Base-by-base conservation (phyloP, 768 basidiomycete genomes). In the Lepiota subincarnata region DNA sequence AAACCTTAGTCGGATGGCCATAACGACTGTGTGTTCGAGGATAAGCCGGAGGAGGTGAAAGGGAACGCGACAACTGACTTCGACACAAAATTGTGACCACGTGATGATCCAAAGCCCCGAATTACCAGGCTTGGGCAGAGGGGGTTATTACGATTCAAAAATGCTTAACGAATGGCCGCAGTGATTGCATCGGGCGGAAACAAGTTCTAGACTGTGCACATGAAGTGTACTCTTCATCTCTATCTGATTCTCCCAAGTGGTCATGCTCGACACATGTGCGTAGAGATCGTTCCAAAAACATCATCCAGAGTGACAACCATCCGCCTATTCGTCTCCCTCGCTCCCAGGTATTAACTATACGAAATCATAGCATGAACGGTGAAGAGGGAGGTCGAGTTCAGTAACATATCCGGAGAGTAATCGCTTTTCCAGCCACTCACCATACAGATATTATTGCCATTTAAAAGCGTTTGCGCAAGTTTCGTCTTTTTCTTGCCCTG, bases 381-480 rank as follows among this genome's bases (percentile, higher is more conserved):
- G 8, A 31, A 31, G 10, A 8, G 10, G 8, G 10, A 2, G 10
- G 8, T 8, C 6, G 10, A 31, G 8, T 48, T 42, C 22, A 57
- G 38, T 20, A 18, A 37, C 10, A 41, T 10, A 19, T 3, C 5
- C 7, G n/a, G n/a, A 35, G 20, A 46, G 35, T 13, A 39, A 40
- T 13, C 19, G 18, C 45, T 47, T n/a, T n/a, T 16, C 18, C 10
- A 26, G 11, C 19, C 20, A 46, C 85, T 52, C 60, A 92, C 94
- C 86, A 98, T 96, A 65, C 93, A 96, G 38, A 99, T 98, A 59
- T 96, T 94, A 71, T 93, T 96, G 12, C 93, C 93, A 64, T 96
- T 96, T 55, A 96, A 70, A 40, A 96, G 75, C 14, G 93, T 96
- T 71, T 97, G 92, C 1, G 86, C 82, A 10, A 98, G 78, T 55